Evolutionary conservation across 441 rosid genomes (phyloP), one percentile per base, ranked within the genome.

Genomic region (Rhodomyrtus psidioides): DNA sequence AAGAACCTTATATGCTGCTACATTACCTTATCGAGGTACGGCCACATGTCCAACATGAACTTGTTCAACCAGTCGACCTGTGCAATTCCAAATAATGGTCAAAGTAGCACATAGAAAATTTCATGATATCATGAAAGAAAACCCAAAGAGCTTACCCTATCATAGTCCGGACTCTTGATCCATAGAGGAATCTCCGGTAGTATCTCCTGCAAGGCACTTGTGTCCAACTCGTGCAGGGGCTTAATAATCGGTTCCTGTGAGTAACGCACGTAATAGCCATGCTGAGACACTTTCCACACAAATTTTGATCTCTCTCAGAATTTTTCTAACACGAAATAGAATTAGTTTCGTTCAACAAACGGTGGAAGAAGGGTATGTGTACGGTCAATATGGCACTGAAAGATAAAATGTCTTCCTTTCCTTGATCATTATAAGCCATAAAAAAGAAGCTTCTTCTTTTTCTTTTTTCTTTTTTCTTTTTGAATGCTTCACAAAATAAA

Each of bases 51-150:
- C 79, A 82, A 86, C 59, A 94, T 86, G 90, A 94, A 89, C 90
- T 88, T 93, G 92, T 93, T 94, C 85, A 93, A 84, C 97, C 95
- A 94, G 60, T 94, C 95, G 6, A 94, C 95, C 97, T 94, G 89
- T 57, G 75, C 8, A n/a, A 85, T 86, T 87, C 84, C 83, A 83
- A 74, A 74, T 74, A 54, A 70, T 14, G 27, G 60, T 86, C 76
- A 85, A 62, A 83, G 34, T 60, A 46, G 12, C 23, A 62, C 39
- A 27, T 17, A 55, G 57, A 30, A 24, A 54, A 53, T 21, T 42
- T 24, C 44, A 12, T 10, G 6, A 82, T 14, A 30, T 21, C 10
- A 24, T 58, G 42, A 30, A 42, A 59, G 83, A 81, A 58, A 81
- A 82, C 21, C 49, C 65, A 12, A 30, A 53, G 60, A 55, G 70